Base-by-base conservation (phyloP, 306 rosid genomes). In the Gastrolobium bilobum region DNA sequence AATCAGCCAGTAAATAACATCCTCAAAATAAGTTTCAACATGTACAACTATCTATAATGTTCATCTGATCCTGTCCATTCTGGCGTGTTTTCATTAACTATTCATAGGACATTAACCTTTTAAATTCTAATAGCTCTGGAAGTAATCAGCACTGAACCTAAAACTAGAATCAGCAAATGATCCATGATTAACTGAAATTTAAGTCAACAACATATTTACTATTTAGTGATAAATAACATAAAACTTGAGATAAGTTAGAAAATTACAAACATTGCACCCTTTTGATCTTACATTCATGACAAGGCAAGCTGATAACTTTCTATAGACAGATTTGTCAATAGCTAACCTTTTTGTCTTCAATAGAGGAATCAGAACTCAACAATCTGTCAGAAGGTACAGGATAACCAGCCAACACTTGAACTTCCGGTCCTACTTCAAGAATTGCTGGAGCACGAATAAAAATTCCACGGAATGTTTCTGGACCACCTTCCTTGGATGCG, bases 381-480 rank as follows among this genome's bases (percentile, higher is more conserved):
- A 51, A 31, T 40, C 75, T 57, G 60, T 71, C 53, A 48, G 89
- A 82, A 40, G 87, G 82, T 67, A 89, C 90, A 48, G 89, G 77
- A 87, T 79, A 89, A 43, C 85, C 92, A 82, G 94, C 98, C 38
- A 93, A 86, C 70, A 93, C 94, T 84, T 91, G 89, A 79, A 93
- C 98, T 63, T 85, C 96, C n/a, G 99, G 90, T 14, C 99, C 99
- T 48, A 78, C 92, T 8, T 93, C 98, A 84, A 95, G 87, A 68
- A 95, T 93, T 71, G 96, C 99, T 11, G 99, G 99, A 73, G 99
- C 99, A 38, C 96, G 98, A 73, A 95, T 93, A 89, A 91, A 95
- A 84, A 95, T 79, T 54, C 94, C 99, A 61, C 93, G 96, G 66
- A 88, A 95, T 31, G 91, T 82, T 82, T 91, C 98, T 20, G 94